Evolutionary conservation across 768 basidiomycete species (phyloP).

Genomic region (Nidularia pulvinata): DNA sequence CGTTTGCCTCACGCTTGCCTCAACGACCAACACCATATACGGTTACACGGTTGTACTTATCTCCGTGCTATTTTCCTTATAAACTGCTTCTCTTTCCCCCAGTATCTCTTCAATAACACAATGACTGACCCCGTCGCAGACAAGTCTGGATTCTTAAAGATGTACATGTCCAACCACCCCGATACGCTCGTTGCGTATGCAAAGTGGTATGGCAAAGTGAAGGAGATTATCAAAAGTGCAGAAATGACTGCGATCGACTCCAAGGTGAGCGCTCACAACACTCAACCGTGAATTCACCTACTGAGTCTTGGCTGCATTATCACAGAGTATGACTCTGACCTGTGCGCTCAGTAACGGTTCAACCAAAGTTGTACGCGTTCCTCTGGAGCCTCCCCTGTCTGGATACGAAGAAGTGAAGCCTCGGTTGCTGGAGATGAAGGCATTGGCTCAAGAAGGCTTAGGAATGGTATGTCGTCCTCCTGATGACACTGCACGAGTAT

Average conservation of each 20-base stretch:
- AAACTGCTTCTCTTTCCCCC: not conserved
- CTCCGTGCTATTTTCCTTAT: too few species aligned
- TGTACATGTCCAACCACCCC: constrained; percentile 86
- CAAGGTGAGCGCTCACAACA: constrained; percentile 39
- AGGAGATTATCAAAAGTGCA: constrained; percentile 54
- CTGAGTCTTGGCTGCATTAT: not conserved
- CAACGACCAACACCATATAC: too few species aligned
- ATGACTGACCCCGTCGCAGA: constrained; percentile 78
- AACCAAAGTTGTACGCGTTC: constrained; percentile 49
- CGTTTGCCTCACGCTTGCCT: too few species aligned
- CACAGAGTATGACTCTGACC: constrained; percentile 67
- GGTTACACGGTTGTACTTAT: too few species aligned
- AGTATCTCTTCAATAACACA: not conserved
- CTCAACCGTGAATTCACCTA: not conserved
- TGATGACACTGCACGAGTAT: not conserved
- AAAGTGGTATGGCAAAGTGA: constrained; percentile 70
- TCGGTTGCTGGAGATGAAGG: constrained; percentile 78
- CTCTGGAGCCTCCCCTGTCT: constrained; percentile 68
- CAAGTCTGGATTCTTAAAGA: constrained; percentile 74
- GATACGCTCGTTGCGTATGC: constrained; percentile 87
- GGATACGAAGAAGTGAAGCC: constrained; percentile 86
- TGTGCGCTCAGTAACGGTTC: constrained; percentile 54
- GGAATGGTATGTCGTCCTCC: constrained; percentile 61
- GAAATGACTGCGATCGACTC: constrained; percentile 71
- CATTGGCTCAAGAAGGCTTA: constrained; percentile 74